Evolutionary conservation across 2,329 filamentous ascomycete species (phyloP).

Genomic region (Paecilomyces niveus): DNA sequence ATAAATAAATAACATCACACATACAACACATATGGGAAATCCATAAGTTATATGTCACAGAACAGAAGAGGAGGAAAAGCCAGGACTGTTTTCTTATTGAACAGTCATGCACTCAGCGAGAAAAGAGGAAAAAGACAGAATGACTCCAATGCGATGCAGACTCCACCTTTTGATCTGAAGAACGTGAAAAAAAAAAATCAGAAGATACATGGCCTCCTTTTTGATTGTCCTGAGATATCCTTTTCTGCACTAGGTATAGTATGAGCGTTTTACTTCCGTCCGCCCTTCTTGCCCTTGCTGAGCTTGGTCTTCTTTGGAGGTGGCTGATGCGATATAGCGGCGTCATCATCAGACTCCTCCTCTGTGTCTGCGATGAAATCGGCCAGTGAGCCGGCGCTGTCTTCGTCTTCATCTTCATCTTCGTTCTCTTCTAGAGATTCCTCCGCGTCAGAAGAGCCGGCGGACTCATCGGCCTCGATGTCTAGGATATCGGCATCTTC

Average conservation of each 20-base stretch:
- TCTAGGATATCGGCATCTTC: constrained; percentile 38
- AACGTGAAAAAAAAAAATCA: constrained; percentile 7
- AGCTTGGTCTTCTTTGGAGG: constrained; percentile 32
- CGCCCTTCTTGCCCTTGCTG: constrained; percentile 26
- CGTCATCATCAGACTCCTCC: constrained; percentile 25
- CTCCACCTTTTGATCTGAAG: neutral
- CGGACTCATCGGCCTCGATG: constrained; percentile 37
- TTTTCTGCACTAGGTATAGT: neutral
- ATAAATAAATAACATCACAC: neutral
- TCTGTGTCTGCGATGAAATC: constrained; percentile 44
- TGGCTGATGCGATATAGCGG: constrained; percentile 14
- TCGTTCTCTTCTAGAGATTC: constrained; percentile 54
- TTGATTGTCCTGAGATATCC: neutral
- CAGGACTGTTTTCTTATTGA: neutral
- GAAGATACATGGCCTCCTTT: neutral
- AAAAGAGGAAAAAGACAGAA: neutral
- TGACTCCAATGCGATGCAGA: neutral
- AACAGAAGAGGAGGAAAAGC: neutral
- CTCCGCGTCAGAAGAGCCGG: constrained; percentile 36
- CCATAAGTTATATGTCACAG: neutral
- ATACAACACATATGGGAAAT: too few species aligned
- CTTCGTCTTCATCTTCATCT: constrained; percentile 55
- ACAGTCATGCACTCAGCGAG: neutral
- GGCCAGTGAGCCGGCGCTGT: constrained; percentile 46
- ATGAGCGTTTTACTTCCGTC: constrained; percentile 21